phyloP scores from a whole-genome alignment of 495 filamentous ascomycete genomes.

The Penicillium desertorum region DNA sequence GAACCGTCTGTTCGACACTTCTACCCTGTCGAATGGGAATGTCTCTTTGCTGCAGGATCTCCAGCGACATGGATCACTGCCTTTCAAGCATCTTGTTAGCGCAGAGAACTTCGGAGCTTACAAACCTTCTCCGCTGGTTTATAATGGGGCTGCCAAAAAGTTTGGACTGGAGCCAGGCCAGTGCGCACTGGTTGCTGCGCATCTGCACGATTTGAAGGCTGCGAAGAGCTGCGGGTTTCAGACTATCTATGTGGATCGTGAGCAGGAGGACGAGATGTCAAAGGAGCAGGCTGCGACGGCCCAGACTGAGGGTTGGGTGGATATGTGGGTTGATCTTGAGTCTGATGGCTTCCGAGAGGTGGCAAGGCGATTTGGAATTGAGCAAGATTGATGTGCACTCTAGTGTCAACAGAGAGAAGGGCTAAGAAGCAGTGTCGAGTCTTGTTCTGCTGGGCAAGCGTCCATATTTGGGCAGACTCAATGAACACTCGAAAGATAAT shows the following conservation, averaged over 20 bases:
- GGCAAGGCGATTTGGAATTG: slow-evolving; percentile 34
- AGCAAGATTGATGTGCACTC: background rate
- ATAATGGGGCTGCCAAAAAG: slow-evolving; percentile 61
- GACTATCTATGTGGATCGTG: slow-evolving; percentile 74
- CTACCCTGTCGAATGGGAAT: slow-evolving; percentile 77
- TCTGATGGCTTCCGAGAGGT: slow-evolving; percentile 36
- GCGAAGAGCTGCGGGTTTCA: slow-evolving; percentile 62
- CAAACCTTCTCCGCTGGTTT: slow-evolving; percentile 69
- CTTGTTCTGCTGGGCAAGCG: background rate
- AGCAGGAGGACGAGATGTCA: slow-evolving; percentile 61
- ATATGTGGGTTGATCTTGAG: slow-evolving; percentile 34
- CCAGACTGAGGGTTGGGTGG: slow-evolving; percentile 57
- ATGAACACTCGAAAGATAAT: background rate
- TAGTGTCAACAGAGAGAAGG: too few relatives aligned
- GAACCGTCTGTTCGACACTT: slow-evolving; percentile 54
- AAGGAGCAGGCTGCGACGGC: slow-evolving; percentile 50
- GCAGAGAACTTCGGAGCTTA: slow-evolving; percentile 74
- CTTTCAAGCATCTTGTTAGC: slow-evolving; percentile 61
- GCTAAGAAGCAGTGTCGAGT: background rate
- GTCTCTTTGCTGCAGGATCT: slow-evolving; percentile 64
- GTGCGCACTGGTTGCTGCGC: slow-evolving; percentile 78
- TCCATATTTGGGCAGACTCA: background rate
- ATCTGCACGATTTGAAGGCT: slow-evolving; percentile 65
- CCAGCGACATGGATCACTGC: slow-evolving; percentile 52
- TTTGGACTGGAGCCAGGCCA: slow-evolving; percentile 58